Evolutionary conservation across 2,329 filamentous ascomycete species (phyloP).

Genomic region (Colletotrichum echinochloae): DNA sequence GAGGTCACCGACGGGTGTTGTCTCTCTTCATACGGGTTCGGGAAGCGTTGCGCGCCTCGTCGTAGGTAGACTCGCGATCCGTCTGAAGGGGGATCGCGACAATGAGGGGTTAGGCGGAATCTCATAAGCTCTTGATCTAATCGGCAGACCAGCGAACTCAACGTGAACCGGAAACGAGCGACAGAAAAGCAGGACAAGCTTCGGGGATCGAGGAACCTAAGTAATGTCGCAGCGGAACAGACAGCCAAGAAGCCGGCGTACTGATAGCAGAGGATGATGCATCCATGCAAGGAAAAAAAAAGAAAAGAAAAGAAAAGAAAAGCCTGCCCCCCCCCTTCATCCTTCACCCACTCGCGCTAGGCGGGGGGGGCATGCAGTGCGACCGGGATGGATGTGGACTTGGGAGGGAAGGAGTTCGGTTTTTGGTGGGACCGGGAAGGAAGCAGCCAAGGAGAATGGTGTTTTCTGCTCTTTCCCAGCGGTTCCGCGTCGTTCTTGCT

Average conservation of each 20-base stretch:
- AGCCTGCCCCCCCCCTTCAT: slow-evolving; percentile 34
- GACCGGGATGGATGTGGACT: background rate
- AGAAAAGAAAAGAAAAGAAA: slow-evolving; percentile 33
- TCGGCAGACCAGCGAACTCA: slow-evolving; percentile 7
- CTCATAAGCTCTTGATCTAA: slow-evolving; percentile 13
- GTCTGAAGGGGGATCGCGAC: slow-evolving; percentile 4
- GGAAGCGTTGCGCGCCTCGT: slow-evolving; percentile 2
- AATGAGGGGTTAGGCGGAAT: background rate
- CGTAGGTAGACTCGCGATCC: slow-evolving; percentile 1
- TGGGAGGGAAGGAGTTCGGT: background rate
- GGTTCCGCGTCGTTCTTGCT: slow-evolving; percentile 22
- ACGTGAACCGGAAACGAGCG: slow-evolving; percentile 23
- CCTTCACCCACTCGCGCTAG: too few relatives aligned
- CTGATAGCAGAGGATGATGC: slow-evolving; percentile 38
- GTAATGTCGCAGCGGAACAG: slow-evolving; percentile 31
- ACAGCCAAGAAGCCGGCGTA: slow-evolving; percentile 36
- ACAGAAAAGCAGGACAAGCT: slow-evolving; percentile 24
- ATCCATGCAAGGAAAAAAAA: slow-evolving; percentile 29
- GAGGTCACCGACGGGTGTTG: slow-evolving; percentile 29
- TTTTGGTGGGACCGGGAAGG: background rate
- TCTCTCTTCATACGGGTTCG: slow-evolving; percentile 2
- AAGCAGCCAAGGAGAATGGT: background rate
- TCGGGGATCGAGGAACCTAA: slow-evolving; percentile 37
- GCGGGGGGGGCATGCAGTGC: too few relatives aligned
- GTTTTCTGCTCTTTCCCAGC: slow-evolving; percentile 21